Base-by-base conservation (phyloP, 768 basidiomycete species). In the Neoboletus magnificus region DNA sequence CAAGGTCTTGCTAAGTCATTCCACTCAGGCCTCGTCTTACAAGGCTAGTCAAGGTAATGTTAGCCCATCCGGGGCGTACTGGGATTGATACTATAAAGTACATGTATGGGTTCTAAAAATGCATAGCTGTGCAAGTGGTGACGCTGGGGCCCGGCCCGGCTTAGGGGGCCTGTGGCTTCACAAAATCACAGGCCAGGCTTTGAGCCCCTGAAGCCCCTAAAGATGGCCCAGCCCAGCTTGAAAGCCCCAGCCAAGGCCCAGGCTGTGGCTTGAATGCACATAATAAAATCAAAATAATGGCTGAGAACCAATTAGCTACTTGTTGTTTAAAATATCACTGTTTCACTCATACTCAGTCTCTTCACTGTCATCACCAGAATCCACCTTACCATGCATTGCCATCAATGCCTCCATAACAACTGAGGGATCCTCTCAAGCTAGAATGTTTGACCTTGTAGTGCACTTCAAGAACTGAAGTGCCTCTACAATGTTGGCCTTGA, bases 401-500 rank as follows among this genome's bases (percentile, higher is more conserved):
- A n/a, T n/a, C n/a, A n/a, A n/a, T 8, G 8, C 18, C 25, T 54
- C 15, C 0, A 32, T 1, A 5, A 39, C 18, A 1, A 54, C 2
- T 1, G 1, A 27, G 3, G 43, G 16, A 33, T 39, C 43, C 29
- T 54, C 40, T 27, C 8, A 12, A 45, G 40, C 29, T 4, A 46
- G 3, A 5, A 49, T 2, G 27, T 5, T 23, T 0, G 47, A 35
- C 18, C 5, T 13, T 18, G 20, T 55, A 11, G 4, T 33, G 1
- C 48, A 58, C 22, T 58, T 49, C 12, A 58, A 22, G 23, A 55
- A 58, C 15, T 58, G 48, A 13, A 58, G 48, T 0, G 32, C 57
- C 4, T 58, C 33, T 0, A 58, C 5, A 1, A 58, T 6, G 6
- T 58, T 5, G 3, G 53, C 42, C 43, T 58, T 58, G 42, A 58